Evolutionary conservation across 768 basidiomycete species (phyloP).

Genomic region (Pisolithus marmoratus): DNA sequence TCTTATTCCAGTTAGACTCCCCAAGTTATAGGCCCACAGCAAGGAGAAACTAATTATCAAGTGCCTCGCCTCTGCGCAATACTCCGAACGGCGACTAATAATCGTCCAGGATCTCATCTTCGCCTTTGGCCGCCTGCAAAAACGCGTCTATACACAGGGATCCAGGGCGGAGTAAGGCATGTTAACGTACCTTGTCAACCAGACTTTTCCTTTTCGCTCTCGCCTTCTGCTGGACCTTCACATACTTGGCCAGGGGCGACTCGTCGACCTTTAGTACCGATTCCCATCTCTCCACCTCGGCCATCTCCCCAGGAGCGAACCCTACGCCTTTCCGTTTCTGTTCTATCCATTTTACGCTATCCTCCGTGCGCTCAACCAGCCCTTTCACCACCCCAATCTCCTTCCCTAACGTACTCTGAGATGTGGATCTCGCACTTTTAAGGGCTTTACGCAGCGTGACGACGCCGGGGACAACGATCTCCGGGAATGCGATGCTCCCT

Average conservation of each 20-base stretch:
- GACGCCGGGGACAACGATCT: constrained; percentile 76
- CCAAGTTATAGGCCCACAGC: not conserved
- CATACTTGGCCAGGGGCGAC: constrained; percentile 76
- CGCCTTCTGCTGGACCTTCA: constrained; percentile 75
- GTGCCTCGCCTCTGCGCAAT: not conserved
- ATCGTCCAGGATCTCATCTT: constrained; percentile 62
- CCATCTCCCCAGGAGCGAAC: constrained; percentile 70
- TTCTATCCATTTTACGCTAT: constrained; percentile 76
- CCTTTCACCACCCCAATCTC: constrained; percentile 62
- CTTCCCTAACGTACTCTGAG: constrained; percentile 37
- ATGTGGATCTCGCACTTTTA: constrained; percentile 50
- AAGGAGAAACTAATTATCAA: not conserved
- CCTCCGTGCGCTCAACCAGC: constrained; percentile 83
- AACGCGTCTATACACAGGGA: constrained; percentile 8
- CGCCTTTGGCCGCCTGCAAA: constrained; percentile 60
- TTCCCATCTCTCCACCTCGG: constrained; percentile 74
- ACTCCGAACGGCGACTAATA: constrained; percentile 14
- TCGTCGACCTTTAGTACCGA: constrained; percentile 52
- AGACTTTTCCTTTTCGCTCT: constrained; percentile 68
- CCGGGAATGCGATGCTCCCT: constrained; percentile 90
- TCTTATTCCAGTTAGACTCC: not conserved
- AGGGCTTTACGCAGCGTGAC: constrained; percentile 67
- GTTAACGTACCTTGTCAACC: constrained; percentile 64
- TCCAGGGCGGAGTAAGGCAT: not conserved
- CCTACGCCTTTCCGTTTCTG: constrained; percentile 58